Conservation (phyloP, 179 eudicot genomes). For the Dionaea muscipula region DNA sequence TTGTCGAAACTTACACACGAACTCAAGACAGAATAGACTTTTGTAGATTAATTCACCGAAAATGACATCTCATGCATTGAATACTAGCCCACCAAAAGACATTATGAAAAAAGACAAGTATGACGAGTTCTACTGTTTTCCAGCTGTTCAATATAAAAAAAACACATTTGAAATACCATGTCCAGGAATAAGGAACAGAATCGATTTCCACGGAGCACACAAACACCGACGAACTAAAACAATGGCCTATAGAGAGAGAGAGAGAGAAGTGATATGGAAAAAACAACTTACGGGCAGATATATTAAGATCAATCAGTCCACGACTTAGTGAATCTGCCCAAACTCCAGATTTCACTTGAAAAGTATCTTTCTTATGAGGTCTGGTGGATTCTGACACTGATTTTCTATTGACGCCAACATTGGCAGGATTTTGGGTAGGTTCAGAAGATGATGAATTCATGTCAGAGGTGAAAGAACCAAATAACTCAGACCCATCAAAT, state of each 20-base stretch:
- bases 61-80: neutral
- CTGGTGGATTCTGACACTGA: conserved; percentile 31
- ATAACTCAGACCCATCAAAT: conserved; percentile 61
- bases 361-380: conserved; percentile 38
- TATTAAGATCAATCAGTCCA: conserved; percentile 92
- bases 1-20: neutral
- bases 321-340: conserved; percentile 98
- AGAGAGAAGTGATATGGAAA: neutral
- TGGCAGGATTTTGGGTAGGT: conserved; percentile 23
- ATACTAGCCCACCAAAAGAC: neutral
- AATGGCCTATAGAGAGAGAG: neutral
- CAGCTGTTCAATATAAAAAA: too few species aligned
- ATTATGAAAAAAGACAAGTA: too few species aligned
- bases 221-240: neutral
- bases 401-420: conserved; percentile 26
- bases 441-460: conserved; percentile 31
- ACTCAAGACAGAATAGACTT: neutral
- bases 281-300: conserved; percentile 76
- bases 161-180: too few species aligned
- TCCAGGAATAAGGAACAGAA: too few species aligned
- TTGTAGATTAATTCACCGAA: neutral
- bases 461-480: conserved; percentile 54
- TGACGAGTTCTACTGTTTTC: too few species aligned
- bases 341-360: conserved; percentile 92
- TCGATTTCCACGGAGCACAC: too few species aligned